Evolutionary conservation across 768 basidiomycete genomes (phyloP).

Genomic region (Boletus fagicola): DNA sequence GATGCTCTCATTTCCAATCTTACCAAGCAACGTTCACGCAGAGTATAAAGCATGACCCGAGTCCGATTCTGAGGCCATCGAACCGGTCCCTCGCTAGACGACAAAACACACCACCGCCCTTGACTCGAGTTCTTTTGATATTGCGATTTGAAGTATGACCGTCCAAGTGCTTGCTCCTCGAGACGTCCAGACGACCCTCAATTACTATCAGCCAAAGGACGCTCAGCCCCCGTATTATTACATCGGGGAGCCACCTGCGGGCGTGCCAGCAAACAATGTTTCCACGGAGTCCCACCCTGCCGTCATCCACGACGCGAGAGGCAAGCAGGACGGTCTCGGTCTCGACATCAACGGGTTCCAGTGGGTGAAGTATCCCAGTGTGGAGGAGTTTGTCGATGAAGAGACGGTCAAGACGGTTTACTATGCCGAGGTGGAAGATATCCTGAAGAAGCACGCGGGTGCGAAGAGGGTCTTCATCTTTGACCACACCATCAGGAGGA

Average conservation of each 20-base stretch:
- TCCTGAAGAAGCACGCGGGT: slow-evolving; percentile 37
- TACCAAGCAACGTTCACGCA: background rate
- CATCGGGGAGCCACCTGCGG: slow-evolving; percentile 18
- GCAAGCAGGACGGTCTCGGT: slow-evolving; percentile 13
- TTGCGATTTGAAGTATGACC: slow-evolving; percentile 15
- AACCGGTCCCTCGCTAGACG: background rate
- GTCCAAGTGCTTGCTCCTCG: slow-evolving; percentile 25
- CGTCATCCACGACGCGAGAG: slow-evolving; percentile 13
- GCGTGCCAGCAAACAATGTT: slow-evolving; percentile 29
- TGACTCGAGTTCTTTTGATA: background rate
- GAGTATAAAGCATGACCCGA: background rate
- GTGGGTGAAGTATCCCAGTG: slow-evolving; percentile 31
- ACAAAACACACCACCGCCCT: background rate
- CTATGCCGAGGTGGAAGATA: slow-evolving; percentile 39
- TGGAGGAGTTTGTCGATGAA: slow-evolving; percentile 37
- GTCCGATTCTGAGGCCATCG: background rate
- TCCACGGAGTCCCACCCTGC: background rate
- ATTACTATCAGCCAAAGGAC: slow-evolving; percentile 31
- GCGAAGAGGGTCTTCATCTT: slow-evolving; percentile 25
- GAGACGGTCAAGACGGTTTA: slow-evolving; percentile 35
- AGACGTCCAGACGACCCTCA: slow-evolving; percentile 36
- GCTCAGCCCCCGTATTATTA: slow-evolving; percentile 32
- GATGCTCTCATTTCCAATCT: background rate
- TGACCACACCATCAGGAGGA: slow-evolving; percentile 40
- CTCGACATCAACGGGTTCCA: slow-evolving; percentile 42